Conservation (phyloP, 2,329 filamentous ascomycete species). For the Alternaria incomplexa region DNA sequence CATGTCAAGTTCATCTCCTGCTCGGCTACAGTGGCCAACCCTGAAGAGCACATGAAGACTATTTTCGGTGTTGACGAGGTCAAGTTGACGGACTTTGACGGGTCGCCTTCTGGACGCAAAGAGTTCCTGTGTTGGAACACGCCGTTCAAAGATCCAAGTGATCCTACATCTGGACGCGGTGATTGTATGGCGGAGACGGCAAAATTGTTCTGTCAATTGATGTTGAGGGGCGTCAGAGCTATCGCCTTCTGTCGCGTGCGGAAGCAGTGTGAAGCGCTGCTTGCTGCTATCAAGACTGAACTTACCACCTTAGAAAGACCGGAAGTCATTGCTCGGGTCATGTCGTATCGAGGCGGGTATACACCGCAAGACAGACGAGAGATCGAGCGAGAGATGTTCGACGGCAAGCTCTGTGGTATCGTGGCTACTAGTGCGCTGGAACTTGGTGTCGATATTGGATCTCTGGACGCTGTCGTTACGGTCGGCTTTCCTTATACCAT, state of each 20-base stretch:
- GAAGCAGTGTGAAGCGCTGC: constrained; percentile 84
- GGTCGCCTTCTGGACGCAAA: constrained; percentile 88
- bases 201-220: constrained; percentile 85
- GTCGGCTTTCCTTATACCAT: constrained; percentile 97
- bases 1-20: constrained; percentile 91
- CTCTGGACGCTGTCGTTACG: constrained; percentile 89
- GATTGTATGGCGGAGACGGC: constrained; percentile 86
- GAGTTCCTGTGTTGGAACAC: constrained; percentile 99
- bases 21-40: constrained; percentile 95
- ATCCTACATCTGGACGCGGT: constrained; percentile 84
- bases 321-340: constrained; percentile 80
- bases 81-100: constrained; percentile 84
- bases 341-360: constrained; percentile 96
- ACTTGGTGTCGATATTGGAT: constrained; percentile 93
- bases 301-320: constrained; percentile 73
- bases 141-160: constrained; percentile 85
- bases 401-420: constrained; percentile 89
- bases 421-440: constrained; percentile 93
- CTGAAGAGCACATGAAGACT: constrained; percentile 86
- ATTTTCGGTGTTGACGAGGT: constrained; percentile 91
- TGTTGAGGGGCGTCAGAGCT: constrained; percentile 85
- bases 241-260: constrained; percentile 92
- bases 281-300: constrained; percentile 80
- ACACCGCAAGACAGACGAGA: constrained; percentile 85
- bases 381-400: constrained; percentile 97